Percentiles rank a stretch among this genome's conserved stretches.
Conservation (phyloP, 1,139 yeast genomes). For the Taphrina populina region DNA sequence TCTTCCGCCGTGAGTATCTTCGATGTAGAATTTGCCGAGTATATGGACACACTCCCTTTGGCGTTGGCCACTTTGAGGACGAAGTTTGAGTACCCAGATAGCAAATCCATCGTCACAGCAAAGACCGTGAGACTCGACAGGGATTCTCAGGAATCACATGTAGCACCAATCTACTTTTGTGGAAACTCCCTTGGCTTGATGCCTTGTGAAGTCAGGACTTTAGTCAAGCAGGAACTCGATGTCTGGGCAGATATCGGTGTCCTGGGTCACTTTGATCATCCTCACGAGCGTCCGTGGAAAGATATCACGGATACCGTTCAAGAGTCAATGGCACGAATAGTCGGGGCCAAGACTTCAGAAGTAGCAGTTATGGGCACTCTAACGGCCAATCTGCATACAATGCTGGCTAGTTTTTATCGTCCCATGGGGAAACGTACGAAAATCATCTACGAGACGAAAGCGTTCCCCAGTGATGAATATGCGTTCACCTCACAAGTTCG, state of each 20-base stretch:
- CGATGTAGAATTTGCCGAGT: conserved; percentile 11
- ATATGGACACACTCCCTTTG: conserved; percentile 12
- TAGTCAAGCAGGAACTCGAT: conserved; percentile 64
- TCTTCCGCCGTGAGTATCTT: conserved; percentile 1
- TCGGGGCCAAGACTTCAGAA: conserved; percentile 71
- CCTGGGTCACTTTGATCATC: conserved; percentile 68
- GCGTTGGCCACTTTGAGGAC: conserved; percentile 5
- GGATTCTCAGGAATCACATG: neutral
- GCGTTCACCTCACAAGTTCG: conserved; percentile 74
- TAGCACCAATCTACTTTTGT: conserved; percentile 58
- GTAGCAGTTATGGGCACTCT: conserved; percentile 86
- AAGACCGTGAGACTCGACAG: neutral
- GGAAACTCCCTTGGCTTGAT: conserved; percentile 90
- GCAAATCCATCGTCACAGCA: conserved; percentile 1
- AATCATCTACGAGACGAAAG: conserved; percentile 77
- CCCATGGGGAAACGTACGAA: conserved; percentile 59
- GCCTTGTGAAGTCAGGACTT: conserved; percentile 64
- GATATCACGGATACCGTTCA: conserved; percentile 75
- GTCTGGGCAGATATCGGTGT: conserved; percentile 84
- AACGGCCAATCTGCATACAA: conserved; percentile 75
- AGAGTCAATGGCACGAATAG: conserved; percentile 66
- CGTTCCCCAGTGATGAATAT: conserved; percentile 88
- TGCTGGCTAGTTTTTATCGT: conserved; percentile 69
- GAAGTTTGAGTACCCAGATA: conserved; percentile 10
- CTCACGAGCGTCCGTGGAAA: conserved; percentile 64